These are phyloP conservation scores for Quercus tomentella DNA, from an alignment of 331 rosid genomes.

Conservation along the genomic window DNA sequence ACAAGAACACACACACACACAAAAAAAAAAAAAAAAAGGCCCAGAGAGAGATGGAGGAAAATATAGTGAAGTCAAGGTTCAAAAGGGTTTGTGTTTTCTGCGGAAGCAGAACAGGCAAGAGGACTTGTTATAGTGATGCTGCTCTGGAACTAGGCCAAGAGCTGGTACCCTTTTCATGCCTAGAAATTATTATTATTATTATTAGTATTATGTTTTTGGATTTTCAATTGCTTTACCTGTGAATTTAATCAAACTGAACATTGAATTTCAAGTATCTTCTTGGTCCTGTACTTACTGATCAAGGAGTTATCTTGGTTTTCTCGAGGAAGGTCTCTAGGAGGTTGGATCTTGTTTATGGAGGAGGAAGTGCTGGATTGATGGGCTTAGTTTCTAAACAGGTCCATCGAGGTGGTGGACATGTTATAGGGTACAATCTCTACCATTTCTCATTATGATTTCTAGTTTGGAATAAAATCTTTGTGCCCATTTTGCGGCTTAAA, in stretches of 20 bases:
- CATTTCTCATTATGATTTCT: background rate
- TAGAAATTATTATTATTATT: no score
- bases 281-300: background rate
- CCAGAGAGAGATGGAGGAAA: conserved; percentile 22
- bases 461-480: background rate
- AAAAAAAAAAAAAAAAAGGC: background rate
- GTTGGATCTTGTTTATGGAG: conserved; percentile 56
- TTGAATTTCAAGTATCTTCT: background rate
- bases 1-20: background rate
- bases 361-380: conserved; percentile 58
- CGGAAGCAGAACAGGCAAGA: conserved; percentile 48
- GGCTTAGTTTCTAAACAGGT: conserved; percentile 54
- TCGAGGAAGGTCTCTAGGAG: conserved; percentile 38
- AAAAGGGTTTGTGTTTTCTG: conserved; percentile 44
- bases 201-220: background rate
- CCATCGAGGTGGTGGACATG: conserved; percentile 49
- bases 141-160: conserved; percentile 50
- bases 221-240: background rate
- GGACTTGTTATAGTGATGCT: conserved; percentile 42
- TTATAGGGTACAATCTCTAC: conserved; percentile 37
- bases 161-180: conserved; percentile 26
- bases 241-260: background rate
- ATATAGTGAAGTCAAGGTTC: conserved; percentile 31
- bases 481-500: no score
- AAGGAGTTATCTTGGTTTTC: background rate